A percentile compares a stretch with the other conserved stretches of the same genome.
phyloP scores from a whole-genome alignment of 306 rosid genomes.

The Medicago arabica region DNA sequence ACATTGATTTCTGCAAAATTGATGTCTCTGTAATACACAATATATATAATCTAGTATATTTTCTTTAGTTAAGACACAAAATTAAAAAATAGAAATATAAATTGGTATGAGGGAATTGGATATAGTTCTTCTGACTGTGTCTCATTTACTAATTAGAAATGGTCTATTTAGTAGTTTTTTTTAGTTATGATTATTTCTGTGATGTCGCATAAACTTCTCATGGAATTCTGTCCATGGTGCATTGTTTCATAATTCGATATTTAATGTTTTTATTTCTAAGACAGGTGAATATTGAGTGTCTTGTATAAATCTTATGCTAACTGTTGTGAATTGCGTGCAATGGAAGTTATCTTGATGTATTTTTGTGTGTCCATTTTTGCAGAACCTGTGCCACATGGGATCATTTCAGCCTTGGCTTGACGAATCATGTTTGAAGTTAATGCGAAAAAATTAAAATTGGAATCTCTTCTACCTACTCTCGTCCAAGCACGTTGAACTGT shows the following conservation, averaged over 20 bases:
- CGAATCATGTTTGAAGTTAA: constrained; percentile 45
- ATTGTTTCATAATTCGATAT: constrained; percentile 14
- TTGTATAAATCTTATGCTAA: constrained; percentile 5
- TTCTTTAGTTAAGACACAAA: no score
- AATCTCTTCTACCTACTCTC: no score
- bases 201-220: not conserved
- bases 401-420: constrained; percentile 73
- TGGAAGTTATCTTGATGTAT: not conserved
- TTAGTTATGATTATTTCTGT: not conserved
- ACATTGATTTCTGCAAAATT: not conserved
- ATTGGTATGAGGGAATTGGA: not conserved
- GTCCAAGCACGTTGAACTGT: no score
- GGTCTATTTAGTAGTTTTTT: not conserved
- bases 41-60: no score
- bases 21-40: not conserved
- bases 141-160: no score
- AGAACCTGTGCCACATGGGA: constrained; percentile 56
- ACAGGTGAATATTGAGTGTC: no score
- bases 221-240: constrained; percentile 2
- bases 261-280: no score
- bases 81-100: no score
- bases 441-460: constrained; percentile 32
- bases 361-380: constrained; percentile 32
- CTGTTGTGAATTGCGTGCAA: not conserved
- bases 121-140: no score